Base-by-base conservation (phyloP, 1,139 yeast genomes). In the Sugiyamaella japonica region DNA sequence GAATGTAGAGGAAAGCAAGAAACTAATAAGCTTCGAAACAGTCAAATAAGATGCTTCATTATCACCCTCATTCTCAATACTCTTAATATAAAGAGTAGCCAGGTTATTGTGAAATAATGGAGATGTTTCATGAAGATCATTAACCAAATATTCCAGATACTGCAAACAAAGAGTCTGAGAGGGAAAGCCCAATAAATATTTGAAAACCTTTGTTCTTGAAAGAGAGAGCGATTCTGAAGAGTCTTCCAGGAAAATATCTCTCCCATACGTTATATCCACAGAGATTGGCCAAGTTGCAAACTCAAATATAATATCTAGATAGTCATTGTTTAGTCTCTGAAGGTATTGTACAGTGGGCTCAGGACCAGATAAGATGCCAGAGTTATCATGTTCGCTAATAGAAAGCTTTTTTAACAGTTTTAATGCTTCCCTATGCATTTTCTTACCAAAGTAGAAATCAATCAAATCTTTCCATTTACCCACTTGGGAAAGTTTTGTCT, bases 381-480 rank as follows among this genome's bases (percentile, higher is more conserved):
- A 55, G 15, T 50, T 56, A 2, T 61, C 56, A 15, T 60, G 56
- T 12, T 50, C 56, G 1, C 61, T 56, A 1, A 59, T 56, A 10
- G 69, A 68, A 7, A 75, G 58, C 6, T 67, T 60, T 13, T 71
- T 67, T 43, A 91, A 73, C 67, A 89, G 76, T 10, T 76, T 73
- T 48, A 93, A 72, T 0, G 97, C 96, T 54, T 84, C 83, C 12
- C 75, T 72, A 69, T 90, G 97, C 47, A 82, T 69, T 1, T 73
- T 69, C 55, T 86, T 76, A 8, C 87, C 82, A 64, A 76, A 85
- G 64, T 86, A 89, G 65, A 89, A 93, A 66, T 89, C 96, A 12
- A 89, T 78, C 43, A 93, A 74, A 62, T 90, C 97, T 45, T 79
- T 80, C 63, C 82, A 79, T 66, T 81, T 79, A 5, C 76, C 74